These are phyloP conservation scores for Termitomyces sp. DNA, from an alignment of 768 basidiomycete genomes.

Conservation along the genomic window DNA sequence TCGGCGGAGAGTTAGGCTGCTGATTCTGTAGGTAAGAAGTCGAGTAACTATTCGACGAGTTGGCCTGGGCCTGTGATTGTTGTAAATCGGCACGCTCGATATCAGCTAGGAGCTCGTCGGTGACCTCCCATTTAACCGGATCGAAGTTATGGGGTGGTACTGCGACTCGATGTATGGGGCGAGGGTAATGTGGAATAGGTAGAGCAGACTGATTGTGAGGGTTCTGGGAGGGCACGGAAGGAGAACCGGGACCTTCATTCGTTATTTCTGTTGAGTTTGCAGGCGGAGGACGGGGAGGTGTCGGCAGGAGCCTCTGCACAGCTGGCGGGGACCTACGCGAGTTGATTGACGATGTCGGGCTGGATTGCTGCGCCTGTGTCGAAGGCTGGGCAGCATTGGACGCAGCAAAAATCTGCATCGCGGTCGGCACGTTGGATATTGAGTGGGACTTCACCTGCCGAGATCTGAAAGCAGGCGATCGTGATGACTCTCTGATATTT, in stretches of 20 bases:
- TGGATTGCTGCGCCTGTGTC: slow-evolving; percentile 31
- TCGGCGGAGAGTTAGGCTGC: slow-evolving; percentile 37
- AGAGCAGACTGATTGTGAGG: too few species aligned
- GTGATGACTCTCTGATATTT: slow-evolving; percentile 41
- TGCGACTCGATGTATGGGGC: too few species aligned
- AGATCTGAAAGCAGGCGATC: slow-evolving; percentile 34
- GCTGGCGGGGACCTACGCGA: slow-evolving; percentile 35
- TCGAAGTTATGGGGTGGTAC: slow-evolving; percentile 18
- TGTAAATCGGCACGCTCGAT: slow-evolving; percentile 68
- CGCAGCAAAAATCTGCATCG: slow-evolving; percentile 30
- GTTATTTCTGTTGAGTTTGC: too few species aligned
- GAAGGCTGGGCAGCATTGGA: too few species aligned
- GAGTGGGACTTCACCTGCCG: slow-evolving; percentile 33
- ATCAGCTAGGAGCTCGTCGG: slow-evolving; percentile 62
- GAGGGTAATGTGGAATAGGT: too few species aligned
- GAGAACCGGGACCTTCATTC: slow-evolving; percentile 25
- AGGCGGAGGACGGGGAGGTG: slow-evolving; percentile 36
- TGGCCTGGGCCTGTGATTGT: slow-evolving; percentile 45
- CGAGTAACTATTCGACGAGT: neutral
- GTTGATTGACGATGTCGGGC: slow-evolving; percentile 38
- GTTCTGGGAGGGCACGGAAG: neutral
- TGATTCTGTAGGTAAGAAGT: slow-evolving; percentile 1
- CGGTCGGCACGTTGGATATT: slow-evolving; percentile 17
- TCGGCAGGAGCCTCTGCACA: slow-evolving; percentile 32
- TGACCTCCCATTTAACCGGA: slow-evolving; percentile 56